These are phyloP conservation scores for Plectranthus barbatus DNA, from an alignment of 257 asterid species.

Conservation along the genomic window DNA sequence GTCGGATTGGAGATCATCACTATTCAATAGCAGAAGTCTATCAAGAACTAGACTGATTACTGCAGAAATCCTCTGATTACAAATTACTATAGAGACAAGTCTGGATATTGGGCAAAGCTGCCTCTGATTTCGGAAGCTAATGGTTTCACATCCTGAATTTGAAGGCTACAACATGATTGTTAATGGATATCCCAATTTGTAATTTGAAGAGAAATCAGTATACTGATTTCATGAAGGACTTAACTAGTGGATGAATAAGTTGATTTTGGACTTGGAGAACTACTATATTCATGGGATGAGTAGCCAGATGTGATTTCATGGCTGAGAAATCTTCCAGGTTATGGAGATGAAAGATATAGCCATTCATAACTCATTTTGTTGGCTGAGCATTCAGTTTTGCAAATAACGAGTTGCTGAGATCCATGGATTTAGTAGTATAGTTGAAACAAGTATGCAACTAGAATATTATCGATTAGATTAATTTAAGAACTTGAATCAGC, in stretches of 20 bases:
- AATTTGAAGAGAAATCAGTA: constrained; percentile 26
- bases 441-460: too few relatives aligned
- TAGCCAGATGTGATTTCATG: constrained; percentile 31
- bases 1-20: constrained; percentile 40
- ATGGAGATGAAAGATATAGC: constrained; percentile 52
- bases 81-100: constrained; percentile 21
- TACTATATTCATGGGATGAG: constrained; percentile 42
- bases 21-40: constrained; percentile 33
- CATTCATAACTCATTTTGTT: constrained; percentile 46
- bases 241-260: constrained; percentile 39
- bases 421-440: constrained; percentile 35
- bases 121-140: constrained; percentile 31
- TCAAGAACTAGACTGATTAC: constrained; percentile 46
- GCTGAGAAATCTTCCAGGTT: constrained; percentile 22
- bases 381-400: constrained; percentile 52
- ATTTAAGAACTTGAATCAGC: constrained; percentile 5
- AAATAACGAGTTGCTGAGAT: constrained; percentile 38
- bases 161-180: constrained; percentile 27
- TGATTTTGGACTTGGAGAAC: constrained; percentile 35
- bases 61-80: constrained; percentile 33
- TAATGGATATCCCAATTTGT: constrained; percentile 28
- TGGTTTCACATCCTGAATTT: constrained; percentile 37
- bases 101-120: constrained; percentile 44
- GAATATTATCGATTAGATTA: constrained; percentile 1
- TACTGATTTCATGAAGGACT: too few relatives aligned